Evolutionary conservation across 2,329 filamentous ascomycete genomes (phyloP).

Genomic region (Apiospora hydei): DNA sequence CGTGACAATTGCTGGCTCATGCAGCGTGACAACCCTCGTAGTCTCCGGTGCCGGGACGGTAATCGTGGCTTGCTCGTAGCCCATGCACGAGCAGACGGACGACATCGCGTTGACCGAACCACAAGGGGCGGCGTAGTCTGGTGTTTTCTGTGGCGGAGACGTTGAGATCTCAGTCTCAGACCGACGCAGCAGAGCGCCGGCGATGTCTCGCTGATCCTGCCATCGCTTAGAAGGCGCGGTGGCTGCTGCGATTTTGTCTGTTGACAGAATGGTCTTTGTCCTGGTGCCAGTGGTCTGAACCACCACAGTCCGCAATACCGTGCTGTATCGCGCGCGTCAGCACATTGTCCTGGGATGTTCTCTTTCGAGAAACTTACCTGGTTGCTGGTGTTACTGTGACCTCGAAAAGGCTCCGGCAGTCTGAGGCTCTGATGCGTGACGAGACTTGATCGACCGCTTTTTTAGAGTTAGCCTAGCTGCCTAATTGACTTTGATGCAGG

Average conservation of each 20-base stretch:
- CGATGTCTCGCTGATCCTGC: slow-evolving; percentile 31
- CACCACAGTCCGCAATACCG: slow-evolving; percentile 22
- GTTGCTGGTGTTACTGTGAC: slow-evolving; percentile 26
- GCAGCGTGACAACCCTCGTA: slow-evolving; percentile 27
- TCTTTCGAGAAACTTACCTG: background rate
- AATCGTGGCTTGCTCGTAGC: slow-evolving; percentile 28
- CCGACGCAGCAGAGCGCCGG: slow-evolving; percentile 29
- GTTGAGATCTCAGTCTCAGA: slow-evolving; percentile 23
- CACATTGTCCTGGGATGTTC: no score
- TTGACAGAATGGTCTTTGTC: slow-evolving; percentile 29
- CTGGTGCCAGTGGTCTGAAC: slow-evolving; percentile 24
- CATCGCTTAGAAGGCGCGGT: slow-evolving; percentile 31
- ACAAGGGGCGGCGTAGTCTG: slow-evolving; percentile 33
- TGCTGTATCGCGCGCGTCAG: slow-evolving; percentile 18
- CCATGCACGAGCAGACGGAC: slow-evolving; percentile 35
- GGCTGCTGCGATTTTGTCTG: slow-evolving; percentile 25
- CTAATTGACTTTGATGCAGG: background rate
- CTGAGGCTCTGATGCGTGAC: slow-evolving; percentile 17
- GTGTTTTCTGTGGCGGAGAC: slow-evolving; percentile 25
- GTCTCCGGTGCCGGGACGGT: slow-evolving; percentile 28
- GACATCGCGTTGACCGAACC: slow-evolving; percentile 30
- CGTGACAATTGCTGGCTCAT: slow-evolving; percentile 26
- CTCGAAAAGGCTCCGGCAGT: slow-evolving; percentile 25
- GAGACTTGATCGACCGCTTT: slow-evolving; percentile 25
- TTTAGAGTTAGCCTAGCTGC: background rate